Evolutionary conservation across 1,284 basidiomycete species (phyloP).

Genomic region (Cryptococcus sp.): DNA sequence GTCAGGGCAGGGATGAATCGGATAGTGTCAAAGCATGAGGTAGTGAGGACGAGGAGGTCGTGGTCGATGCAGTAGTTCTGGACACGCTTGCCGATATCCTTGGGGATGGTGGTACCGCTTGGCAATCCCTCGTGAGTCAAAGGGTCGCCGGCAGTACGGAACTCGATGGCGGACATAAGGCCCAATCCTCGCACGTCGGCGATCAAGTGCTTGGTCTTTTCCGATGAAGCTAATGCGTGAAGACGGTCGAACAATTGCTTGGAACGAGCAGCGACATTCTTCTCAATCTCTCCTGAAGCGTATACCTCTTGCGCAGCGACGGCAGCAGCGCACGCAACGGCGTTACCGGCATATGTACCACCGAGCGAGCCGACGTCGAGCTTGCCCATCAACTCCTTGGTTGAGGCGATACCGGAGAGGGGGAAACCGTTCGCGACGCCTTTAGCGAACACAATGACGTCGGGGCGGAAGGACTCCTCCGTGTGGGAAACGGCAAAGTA

Average conservation of each 20-base stretch:
- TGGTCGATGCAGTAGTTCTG: slow-evolving; percentile 78
- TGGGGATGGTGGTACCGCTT: slow-evolving; percentile 57
- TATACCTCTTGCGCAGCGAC: slow-evolving; percentile 77
- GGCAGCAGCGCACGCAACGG: slow-evolving; percentile 84
- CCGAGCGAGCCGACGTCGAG: slow-evolving; percentile 81
- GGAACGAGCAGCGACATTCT: slow-evolving; percentile 75
- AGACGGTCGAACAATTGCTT: slow-evolving; percentile 69
- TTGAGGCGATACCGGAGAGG: slow-evolving; percentile 78
- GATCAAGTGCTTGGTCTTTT: slow-evolving; percentile 56
- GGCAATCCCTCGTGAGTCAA: slow-evolving; percentile 45
- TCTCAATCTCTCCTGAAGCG: slow-evolving; percentile 71
- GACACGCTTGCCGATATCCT: slow-evolving; percentile 70
- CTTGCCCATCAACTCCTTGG: slow-evolving; percentile 78
- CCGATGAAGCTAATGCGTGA: slow-evolving; percentile 48
- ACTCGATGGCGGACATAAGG: slow-evolving; percentile 52
- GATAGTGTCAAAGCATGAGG: slow-evolving; percentile 53
- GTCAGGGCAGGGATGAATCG: slow-evolving; percentile 72
- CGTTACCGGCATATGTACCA: slow-evolving; percentile 87
- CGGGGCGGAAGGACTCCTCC: slow-evolving; percentile 76
- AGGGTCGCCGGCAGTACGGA: slow-evolving; percentile 29
- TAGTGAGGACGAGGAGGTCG: slow-evolving; percentile 67
- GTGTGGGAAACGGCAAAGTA: slow-evolving; percentile 70
- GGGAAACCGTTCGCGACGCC: slow-evolving; percentile 69
- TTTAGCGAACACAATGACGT: slow-evolving; percentile 88
- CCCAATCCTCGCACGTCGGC: slow-evolving; percentile 55